A percentile compares a stretch with the other conserved stretches of the same genome.
Evolutionary conservation across 495 filamentous ascomycete species (phyloP).

Genomic region (Aspergillus steynii): DNA sequence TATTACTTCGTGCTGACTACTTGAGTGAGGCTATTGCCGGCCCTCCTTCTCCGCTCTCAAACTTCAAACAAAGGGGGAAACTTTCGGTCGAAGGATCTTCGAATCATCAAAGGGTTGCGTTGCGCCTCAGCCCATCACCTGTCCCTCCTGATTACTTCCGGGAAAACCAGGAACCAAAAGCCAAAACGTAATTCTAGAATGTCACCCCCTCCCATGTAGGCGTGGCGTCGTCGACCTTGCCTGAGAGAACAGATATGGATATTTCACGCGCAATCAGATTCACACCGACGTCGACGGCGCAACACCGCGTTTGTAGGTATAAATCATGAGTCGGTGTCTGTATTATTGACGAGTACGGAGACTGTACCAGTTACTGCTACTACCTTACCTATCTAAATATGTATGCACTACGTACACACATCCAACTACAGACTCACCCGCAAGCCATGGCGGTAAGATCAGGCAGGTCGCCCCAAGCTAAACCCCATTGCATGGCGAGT

Average conservation of each 20-base stretch:
- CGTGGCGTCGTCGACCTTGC: not conserved
- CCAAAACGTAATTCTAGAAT: not conserved
- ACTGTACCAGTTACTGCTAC: no score
- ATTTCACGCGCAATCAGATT: not conserved
- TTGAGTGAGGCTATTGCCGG: no score
- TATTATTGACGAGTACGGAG: no score
- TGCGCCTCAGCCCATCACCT: no score
- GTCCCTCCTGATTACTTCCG: no score
- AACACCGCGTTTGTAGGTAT: not conserved
- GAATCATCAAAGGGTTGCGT: not conserved
- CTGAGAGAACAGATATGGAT: not conserved
- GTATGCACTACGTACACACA: not conserved
- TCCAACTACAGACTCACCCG: not conserved
- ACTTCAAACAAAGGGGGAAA: not conserved
- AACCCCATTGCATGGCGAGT: slow-evolving; percentile 3
- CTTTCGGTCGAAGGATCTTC: not conserved
- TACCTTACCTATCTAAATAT: not conserved
- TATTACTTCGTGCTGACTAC: no score
- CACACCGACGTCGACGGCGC: not conserved
- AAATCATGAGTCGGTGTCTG: no score
- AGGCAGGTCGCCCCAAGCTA: not conserved
- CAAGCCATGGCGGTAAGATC: not conserved
- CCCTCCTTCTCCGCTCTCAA: not conserved
- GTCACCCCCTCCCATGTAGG: not conserved
- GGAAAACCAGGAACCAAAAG: not conserved